A percentile compares a stretch with the other conserved stretches of the same genome.
Conservation (phyloP, 352 stramenopile genomes). For the Aphanomyces cochlioides region DNA sequence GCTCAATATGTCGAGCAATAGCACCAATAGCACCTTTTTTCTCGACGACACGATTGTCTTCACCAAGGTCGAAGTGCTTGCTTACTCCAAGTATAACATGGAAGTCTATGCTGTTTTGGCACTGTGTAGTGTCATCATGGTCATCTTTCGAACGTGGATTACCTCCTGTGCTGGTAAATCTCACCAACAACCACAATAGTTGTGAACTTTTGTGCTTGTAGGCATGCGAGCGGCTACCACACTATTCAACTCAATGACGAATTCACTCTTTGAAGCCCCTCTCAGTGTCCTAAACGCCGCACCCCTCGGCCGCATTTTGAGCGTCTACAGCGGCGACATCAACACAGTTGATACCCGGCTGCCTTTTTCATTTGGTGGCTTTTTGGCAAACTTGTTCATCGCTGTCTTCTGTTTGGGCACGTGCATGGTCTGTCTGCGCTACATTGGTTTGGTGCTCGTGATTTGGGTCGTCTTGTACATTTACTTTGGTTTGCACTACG, state of each 20-base stretch:
- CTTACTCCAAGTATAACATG: slow-evolving; percentile 18
- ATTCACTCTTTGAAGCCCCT: background rate
- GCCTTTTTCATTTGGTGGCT: slow-evolving; percentile 5
- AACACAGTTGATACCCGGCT: slow-evolving; percentile 12
- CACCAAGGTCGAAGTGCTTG: background rate
- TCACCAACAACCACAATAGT: background rate
- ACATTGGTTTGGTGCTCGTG: background rate
- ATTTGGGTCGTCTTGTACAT: slow-evolving; percentile 39
- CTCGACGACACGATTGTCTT: slow-evolving; percentile 18
- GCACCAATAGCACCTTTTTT: background rate
- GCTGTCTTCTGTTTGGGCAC: slow-evolving; percentile 3
- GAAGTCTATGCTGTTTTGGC: slow-evolving; percentile 18
- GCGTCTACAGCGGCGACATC: slow-evolving; percentile 12
- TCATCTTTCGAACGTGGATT: slow-evolving; percentile 12
- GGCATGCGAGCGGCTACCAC: background rate
- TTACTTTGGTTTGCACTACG: slow-evolving; percentile 75
- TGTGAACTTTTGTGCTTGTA: background rate
- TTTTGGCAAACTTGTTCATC: slow-evolving; percentile 20
- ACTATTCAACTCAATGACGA: slow-evolving; percentile 8
- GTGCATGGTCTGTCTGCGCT: slow-evolving; percentile 25
- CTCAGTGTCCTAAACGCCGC: background rate
- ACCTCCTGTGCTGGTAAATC: slow-evolving; percentile 12
- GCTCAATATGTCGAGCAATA: slow-evolving; percentile 5
- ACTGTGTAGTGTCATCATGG: background rate
- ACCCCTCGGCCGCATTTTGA: background rate